These are phyloP conservation scores for Alternaria hordeiaustralica DNA, from an alignment of 2,329 filamentous ascomycete species.

Conservation along the genomic window DNA sequence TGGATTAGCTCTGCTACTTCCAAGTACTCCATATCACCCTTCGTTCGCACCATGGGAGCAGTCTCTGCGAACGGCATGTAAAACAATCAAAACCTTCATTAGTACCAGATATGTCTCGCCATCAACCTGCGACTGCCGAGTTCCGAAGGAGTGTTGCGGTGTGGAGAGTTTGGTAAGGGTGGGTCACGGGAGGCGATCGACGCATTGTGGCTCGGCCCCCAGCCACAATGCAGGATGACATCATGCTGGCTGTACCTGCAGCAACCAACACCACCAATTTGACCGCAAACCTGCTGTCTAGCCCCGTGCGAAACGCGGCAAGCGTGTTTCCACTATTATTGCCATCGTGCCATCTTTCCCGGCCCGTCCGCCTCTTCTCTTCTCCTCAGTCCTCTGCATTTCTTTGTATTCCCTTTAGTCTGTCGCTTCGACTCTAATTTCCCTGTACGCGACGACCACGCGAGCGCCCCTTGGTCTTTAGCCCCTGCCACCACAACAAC, in stretches of 20 bases:
- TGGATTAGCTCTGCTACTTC: too few relatives aligned
- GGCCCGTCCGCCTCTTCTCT: not conserved
- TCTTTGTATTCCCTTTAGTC: conserved; percentile 10
- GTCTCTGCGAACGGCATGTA: not conserved
- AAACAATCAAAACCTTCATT: not conserved
- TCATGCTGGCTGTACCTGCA: conserved; percentile 15
- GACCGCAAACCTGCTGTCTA: conserved; percentile 15
- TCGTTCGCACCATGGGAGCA: not conserved
- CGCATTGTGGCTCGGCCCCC: not conserved
- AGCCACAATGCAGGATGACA: conserved; percentile 5
- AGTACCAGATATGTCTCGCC: not conserved
- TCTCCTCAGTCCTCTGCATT: not conserved
- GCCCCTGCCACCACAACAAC: not conserved
- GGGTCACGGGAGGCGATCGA: conserved; percentile 8
- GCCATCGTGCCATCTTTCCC: not conserved
- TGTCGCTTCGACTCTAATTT: conserved; percentile 13
- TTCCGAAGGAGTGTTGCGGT: not conserved
- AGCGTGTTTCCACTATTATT: not conserved
- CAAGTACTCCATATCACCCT: too few relatives aligned
- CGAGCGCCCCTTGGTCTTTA: not conserved
- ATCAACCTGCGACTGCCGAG: not conserved
- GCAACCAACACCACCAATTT: conserved; percentile 6
- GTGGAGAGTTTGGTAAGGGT: not conserved
- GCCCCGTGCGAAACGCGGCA: not conserved
- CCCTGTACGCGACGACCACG: conserved; percentile 2